Conservation (phyloP, 2,329 filamentous ascomycete species). For the Scleromitrula shiraiana region DNA sequence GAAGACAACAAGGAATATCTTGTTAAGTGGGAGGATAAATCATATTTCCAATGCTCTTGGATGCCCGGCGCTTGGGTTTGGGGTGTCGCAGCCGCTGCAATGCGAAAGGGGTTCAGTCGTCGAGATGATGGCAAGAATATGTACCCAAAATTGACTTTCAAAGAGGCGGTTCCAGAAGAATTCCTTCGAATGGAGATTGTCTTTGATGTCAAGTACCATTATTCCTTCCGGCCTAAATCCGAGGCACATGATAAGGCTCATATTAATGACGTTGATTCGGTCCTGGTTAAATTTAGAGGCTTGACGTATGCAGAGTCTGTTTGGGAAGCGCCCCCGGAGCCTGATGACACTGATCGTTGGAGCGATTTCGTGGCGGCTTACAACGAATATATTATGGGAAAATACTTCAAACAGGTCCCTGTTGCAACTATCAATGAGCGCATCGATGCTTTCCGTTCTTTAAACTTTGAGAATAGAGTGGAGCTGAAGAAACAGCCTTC, state of each 20-base stretch:
- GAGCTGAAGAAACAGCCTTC: constrained; percentile 66
- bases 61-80: constrained; percentile 84
- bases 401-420: constrained; percentile 54
- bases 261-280: constrained; percentile 62
- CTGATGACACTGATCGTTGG: constrained; percentile 59
- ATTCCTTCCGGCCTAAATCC: constrained; percentile 42
- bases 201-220: constrained; percentile 67
- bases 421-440: constrained; percentile 57
- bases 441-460: constrained; percentile 56
- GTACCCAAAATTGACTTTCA: constrained; percentile 58
- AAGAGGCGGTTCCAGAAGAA: constrained; percentile 82
- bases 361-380: constrained; percentile 76
- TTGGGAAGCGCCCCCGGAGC: constrained; percentile 73
- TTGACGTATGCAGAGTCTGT: constrained; percentile 84
- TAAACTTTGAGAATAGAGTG: constrained; percentile 57
- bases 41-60: constrained; percentile 80
- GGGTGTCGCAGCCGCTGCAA: constrained; percentile 54
- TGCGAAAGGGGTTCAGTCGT: constrained; percentile 70
- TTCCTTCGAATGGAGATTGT: constrained; percentile 81
- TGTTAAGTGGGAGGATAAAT: constrained; percentile 75
- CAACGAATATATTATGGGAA: constrained; percentile 73
- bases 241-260: constrained; percentile 64
- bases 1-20: constrained; percentile 88
- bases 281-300: constrained; percentile 87
- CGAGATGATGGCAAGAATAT: constrained; percentile 51